phyloP scores from a whole-genome alignment of 306 rosid species.

The Trifolium repens region DNA sequence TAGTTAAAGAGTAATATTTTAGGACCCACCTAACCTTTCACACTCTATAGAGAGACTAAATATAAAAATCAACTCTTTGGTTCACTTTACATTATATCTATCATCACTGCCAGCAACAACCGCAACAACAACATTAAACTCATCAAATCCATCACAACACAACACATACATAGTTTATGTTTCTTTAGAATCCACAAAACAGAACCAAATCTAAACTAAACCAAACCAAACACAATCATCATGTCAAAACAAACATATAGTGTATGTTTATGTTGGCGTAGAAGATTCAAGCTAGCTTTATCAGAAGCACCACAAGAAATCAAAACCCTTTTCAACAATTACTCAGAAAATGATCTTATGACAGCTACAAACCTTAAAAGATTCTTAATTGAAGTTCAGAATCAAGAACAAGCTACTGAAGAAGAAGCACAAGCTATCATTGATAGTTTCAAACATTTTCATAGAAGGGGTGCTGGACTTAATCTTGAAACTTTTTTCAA shows the following conservation, averaged over 20 bases:
- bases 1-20: background rate
- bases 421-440: slow-evolving; percentile 70
- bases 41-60: background rate
- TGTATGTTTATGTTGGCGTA: slow-evolving; percentile 88
- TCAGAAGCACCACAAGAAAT: slow-evolving; percentile 80
- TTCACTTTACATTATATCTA: background rate
- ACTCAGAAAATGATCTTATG: slow-evolving; percentile 85
- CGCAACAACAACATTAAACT: slow-evolving; percentile 25
- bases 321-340: slow-evolving; percentile 57
- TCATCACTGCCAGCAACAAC: slow-evolving; percentile 20
- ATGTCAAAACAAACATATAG: slow-evolving; percentile 90
- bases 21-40: slow-evolving; percentile 16
- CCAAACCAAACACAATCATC: background rate
- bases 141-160: background rate
- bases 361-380: slow-evolving; percentile 57
- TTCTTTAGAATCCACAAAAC: background rate
- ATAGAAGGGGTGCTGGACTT: slow-evolving; percentile 60
- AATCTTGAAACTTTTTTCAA: slow-evolving; percentile 81
- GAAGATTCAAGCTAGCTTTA: slow-evolving; percentile 70
- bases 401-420: slow-evolving; percentile 55
- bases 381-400: slow-evolving; percentile 74
- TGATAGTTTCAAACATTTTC: slow-evolving; percentile 72
- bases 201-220: background rate
- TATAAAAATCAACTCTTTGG: background rate
- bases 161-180: background rate